Conservation (phyloP, 371 early-diverging fungal genomes). For the Mucor sp. region DNA sequence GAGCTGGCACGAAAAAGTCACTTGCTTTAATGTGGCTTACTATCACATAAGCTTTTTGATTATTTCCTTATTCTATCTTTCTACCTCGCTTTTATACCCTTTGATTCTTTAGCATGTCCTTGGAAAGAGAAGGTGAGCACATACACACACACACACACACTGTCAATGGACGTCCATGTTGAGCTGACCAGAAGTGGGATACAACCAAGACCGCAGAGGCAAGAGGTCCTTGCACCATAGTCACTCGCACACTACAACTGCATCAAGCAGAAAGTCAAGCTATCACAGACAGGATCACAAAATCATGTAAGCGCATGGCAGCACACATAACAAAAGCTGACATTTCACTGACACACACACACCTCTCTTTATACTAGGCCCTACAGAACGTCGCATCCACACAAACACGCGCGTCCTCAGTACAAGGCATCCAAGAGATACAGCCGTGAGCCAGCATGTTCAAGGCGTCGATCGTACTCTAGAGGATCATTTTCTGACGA, state of each 20-base stretch:
- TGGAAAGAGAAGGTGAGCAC: conserved; percentile 22
- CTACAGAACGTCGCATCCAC: not conserved
- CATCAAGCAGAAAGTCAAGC: conserved; percentile 1
- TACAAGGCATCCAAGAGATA: conserved; percentile 7
- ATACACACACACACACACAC: too few species aligned
- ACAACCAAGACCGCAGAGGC: conserved; percentile 13
- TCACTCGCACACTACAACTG: conserved; percentile 2
- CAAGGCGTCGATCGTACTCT: conserved; percentile 14
- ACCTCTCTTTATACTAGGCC: not conserved
- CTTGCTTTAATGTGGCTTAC: not conserved
- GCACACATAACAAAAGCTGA: too few species aligned
- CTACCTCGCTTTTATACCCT: not conserved
- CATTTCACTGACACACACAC: too few species aligned
- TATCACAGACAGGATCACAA: conserved; percentile 7
- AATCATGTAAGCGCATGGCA: conserved; percentile 12
- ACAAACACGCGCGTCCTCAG: conserved; percentile 1
- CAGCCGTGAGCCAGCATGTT: conserved; percentile 1
- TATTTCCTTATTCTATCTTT: not conserved
- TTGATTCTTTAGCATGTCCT: conserved; percentile 8
- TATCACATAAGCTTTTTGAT: not conserved
- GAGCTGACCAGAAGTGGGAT: not conserved
- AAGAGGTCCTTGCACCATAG: conserved; percentile 11
- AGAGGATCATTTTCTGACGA: conserved; percentile 16
- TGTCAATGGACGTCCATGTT: not conserved
- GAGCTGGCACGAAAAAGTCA: not conserved